Percentiles rank a stretch among this genome's conserved stretches.
phyloP scores from a whole-genome alignment of 2,329 filamentous ascomycete species.

The Fusarium sarcochroum region DNA sequence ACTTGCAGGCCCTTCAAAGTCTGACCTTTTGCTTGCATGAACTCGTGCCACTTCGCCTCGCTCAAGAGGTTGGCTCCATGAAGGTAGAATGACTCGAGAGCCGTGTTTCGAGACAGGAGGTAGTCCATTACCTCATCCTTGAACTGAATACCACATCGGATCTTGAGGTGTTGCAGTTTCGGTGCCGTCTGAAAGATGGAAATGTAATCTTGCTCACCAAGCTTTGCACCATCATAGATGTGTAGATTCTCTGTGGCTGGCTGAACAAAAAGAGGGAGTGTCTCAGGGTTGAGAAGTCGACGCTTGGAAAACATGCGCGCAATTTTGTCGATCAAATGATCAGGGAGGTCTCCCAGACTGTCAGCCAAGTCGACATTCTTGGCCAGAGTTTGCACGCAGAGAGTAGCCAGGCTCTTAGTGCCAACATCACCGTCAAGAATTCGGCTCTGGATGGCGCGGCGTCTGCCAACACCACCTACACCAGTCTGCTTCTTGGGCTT shows the following conservation, averaged over 20 bases:
- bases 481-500: conserved; percentile 64
- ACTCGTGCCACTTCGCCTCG: conserved; percentile 79
- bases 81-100: conserved; percentile 81
- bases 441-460: conserved; percentile 85
- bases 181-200: conserved; percentile 84
- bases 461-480: conserved; percentile 69
- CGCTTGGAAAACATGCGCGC: conserved; percentile 72
- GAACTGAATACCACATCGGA: conserved; percentile 91
- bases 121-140: conserved; percentile 89
- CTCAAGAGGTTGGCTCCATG: conserved; percentile 88
- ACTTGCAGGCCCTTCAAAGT: conserved; percentile 79
- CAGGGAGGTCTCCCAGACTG: conserved; percentile 72
- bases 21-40: conserved; percentile 75
- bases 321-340: conserved; percentile 69
- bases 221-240: conserved; percentile 72
- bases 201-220: conserved; percentile 82
- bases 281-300: conserved; percentile 67
- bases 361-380: conserved; percentile 74
- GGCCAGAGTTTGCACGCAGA: conserved; percentile 74
- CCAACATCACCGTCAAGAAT: conserved; percentile 83
- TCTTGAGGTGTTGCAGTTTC: conserved; percentile 76
- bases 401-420: conserved; percentile 75
- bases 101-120: conserved; percentile 77
- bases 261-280: conserved; percentile 70
- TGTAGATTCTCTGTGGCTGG: conserved; percentile 64